A percentile compares a stretch with the other conserved stretches of the same genome.
These are phyloP conservation scores for Eucalyptus microcorys DNA, from an alignment of 345 rosid genomes.

Conservation along the genomic window DNA sequence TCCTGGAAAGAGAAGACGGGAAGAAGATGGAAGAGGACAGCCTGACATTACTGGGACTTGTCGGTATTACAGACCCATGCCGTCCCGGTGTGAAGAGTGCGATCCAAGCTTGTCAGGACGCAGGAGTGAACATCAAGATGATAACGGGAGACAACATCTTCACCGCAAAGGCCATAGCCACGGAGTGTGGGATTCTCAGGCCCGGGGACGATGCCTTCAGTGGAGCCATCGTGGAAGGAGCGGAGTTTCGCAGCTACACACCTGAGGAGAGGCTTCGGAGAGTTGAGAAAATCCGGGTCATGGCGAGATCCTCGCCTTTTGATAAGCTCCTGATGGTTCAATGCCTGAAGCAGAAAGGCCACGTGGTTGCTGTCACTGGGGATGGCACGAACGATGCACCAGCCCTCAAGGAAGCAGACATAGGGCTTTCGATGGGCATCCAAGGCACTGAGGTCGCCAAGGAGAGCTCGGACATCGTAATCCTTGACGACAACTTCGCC, in stretches of 20 bases:
- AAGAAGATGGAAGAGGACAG: constrained; percentile 22
- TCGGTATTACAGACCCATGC: constrained; percentile 68
- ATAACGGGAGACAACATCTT: constrained; percentile 66
- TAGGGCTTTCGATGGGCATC: constrained; percentile 72
- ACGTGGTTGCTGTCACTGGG: constrained; percentile 63
- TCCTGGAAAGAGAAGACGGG: neutral
- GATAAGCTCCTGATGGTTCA: constrained; percentile 79
- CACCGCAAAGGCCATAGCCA: constrained; percentile 73
- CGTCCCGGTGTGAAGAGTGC: constrained; percentile 51
- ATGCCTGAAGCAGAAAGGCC: constrained; percentile 53
- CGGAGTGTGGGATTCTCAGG: constrained; percentile 55
- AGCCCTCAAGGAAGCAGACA: constrained; percentile 62
- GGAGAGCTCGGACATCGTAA: constrained; percentile 70
- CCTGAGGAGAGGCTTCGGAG: constrained; percentile 27
- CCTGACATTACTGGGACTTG: constrained; percentile 39
- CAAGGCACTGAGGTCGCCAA: constrained; percentile 78
- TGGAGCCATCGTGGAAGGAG: constrained; percentile 54
- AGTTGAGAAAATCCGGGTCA: constrained; percentile 51
- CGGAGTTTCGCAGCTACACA: constrained; percentile 28
- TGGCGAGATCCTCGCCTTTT: constrained; percentile 73
- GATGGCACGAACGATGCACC: constrained; percentile 82
- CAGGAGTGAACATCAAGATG: constrained; percentile 68
- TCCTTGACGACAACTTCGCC: constrained; percentile 63
- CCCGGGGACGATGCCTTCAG: constrained; percentile 3
- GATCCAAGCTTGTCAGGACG: constrained; percentile 48